Percentiles rank a stretch among this genome's conserved stretches.
phyloP scores from a whole-genome alignment of 2,329 filamentous ascomycete species.

The Exutisphaerella laricina region DNA sequence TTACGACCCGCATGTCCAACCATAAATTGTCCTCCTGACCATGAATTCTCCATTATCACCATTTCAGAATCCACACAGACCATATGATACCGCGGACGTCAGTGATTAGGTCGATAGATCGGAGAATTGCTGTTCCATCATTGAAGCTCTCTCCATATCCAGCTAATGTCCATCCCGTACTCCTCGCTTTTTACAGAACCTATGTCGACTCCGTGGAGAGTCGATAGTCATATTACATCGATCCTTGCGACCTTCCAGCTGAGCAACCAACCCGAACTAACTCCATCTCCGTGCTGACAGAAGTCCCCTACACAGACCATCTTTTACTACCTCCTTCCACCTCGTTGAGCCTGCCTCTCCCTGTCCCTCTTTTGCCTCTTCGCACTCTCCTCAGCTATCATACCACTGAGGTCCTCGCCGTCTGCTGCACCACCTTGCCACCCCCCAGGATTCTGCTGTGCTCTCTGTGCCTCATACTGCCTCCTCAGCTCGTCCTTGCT shows the following conservation, averaged over 20 bases:
- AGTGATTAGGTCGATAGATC: no score
- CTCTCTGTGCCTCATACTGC: conserved; percentile 68
- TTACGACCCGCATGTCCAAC: no score
- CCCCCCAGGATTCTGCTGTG: conserved; percentile 53
- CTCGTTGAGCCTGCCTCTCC: conserved; percentile 49
- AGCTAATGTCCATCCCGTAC: background rate
- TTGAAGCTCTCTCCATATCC: conserved; percentile 1
- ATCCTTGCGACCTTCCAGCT: background rate
- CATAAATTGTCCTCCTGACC: background rate
- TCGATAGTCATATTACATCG: background rate
- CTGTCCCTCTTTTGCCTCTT: conserved; percentile 87
- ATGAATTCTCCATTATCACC: conserved; percentile 1
- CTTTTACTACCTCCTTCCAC: conserved; percentile 48
- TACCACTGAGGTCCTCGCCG: conserved; percentile 87
- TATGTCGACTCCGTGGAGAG: background rate
- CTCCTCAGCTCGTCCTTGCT: conserved; percentile 77
- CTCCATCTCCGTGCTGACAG: no score
- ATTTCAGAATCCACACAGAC: no score
- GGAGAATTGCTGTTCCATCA: no score
- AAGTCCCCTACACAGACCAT: no score
- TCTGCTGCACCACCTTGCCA: conserved; percentile 55
- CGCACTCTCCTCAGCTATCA: conserved; percentile 89
- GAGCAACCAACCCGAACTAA: no score
- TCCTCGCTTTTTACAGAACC: background rate
- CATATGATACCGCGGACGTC: no score